Base-by-base conservation (phyloP, 2,329 filamentous ascomycete genomes). In the Magnaporthiopsis incrustans region DNA sequence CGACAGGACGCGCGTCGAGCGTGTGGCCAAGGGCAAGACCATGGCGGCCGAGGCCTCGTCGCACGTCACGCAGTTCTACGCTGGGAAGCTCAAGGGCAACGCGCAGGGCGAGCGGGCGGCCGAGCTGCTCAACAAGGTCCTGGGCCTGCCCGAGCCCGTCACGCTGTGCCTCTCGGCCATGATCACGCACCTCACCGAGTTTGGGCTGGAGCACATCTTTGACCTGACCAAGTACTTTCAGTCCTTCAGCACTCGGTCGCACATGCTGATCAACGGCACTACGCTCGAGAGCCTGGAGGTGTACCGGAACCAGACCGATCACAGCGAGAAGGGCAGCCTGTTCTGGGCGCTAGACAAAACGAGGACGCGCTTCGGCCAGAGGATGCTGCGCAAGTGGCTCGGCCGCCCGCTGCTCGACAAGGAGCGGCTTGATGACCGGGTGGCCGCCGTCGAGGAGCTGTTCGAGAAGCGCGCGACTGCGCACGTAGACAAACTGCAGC, bases 341-440 rank as follows among this genome's bases (percentile, higher is more conserved):
- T 93, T 98, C 75, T 99, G 95, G 95, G 91, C 92, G 0, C 82
- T 99, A 57, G 91, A 99, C 77, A 92, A 95, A 70, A 98, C 95
- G 0, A 85, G 89, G 68, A 99, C 95, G 0, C 87, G 90, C 15
- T 96, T 96, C 71, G 95, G 95, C 1, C 91, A 92, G 67, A 84
- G 95, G 11, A 80, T 98, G 59, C 81, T 99, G 59, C 86, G 94
- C 14, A 97, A 96, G 75, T 99, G 95, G 95, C 89, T 99, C 59
- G 95, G 95, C 1, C 85, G 93, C 12, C 95, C 95, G 0, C 79
- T 99, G 63, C 85, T 99, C 11, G 88, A 97, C 72, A 88, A 87
- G 68, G 75, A 79, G 4, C 82, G 83, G 14, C 83, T 99, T 1
- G 88, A 96, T 73, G 89, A 90, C 67, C 87, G 95, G 15, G 85